Evolutionary conservation across 306 rosid species (phyloP), one percentile per base, ranked within the genome.

Genomic region (Arachis stenosperma): DNA sequence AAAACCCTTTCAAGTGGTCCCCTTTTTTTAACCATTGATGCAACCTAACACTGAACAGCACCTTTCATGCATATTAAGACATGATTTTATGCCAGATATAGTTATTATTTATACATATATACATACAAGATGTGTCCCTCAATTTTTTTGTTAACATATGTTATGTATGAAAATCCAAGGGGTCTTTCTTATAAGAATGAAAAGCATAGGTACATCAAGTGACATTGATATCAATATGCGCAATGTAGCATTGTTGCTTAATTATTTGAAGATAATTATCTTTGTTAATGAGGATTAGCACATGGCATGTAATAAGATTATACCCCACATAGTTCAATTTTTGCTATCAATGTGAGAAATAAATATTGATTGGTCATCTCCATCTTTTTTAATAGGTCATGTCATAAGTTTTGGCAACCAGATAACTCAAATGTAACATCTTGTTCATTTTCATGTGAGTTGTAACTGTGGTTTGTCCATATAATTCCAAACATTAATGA

Each of bases 1-100:
- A 78, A 48, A 48, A 33, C 37, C 55, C 75, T 46, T 46, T 8
- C 67, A 46, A 33, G 82, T 84, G 88, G 88, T 86, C 90, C 87
- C 76, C 27, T 17, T 5, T 33, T 17, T 5, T 9, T 46, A 69
- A 70, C 65, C 65, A 78, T 68, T 46, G 46, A 58, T 46, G 67
- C 83, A 77, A 37, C 81, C 64, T 57, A 69, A 75, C 72, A 75
- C 65, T 61, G 58, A 79, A 65, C 71, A 46, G 51, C 71, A 75
- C 81, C 64, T 75, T 65, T 78, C 83, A 60, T 79, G 43, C 83
- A 14, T 43, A 61, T 53, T 75, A 68, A 50, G 71, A 73, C 75
- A 67, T 65, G 43, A 79, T 56, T 65, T 47, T 40, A 65, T 40
- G 62, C 61, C 77, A 27, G 67, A 40, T 11, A 47, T 22, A 41